phyloP scores from a whole-genome alignment of 1,284 basidiomycete species.

The Hymenochaete sp. region DNA sequence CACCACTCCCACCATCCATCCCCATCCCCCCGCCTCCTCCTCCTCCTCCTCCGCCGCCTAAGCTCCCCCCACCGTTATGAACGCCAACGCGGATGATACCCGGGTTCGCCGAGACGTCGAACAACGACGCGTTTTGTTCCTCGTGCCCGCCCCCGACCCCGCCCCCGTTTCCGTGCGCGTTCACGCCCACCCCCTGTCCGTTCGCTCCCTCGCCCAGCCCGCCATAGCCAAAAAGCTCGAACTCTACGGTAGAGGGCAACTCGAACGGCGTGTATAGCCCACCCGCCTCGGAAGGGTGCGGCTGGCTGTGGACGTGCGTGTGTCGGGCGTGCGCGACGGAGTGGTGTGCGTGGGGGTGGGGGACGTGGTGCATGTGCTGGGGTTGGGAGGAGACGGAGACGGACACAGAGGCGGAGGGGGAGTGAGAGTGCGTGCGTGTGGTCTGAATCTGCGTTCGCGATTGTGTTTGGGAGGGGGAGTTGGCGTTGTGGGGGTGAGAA shows the following conservation, averaged over 20 bases:
- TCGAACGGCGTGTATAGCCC: constrained; percentile 16
- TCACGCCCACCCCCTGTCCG: not conserved
- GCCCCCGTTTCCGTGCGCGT: not conserved
- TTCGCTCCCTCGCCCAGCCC: not conserved
- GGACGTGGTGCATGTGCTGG: constrained; percentile 75
- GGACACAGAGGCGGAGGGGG: too few species aligned
- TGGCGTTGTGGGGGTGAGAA: not conserved
- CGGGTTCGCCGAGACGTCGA: not conserved
- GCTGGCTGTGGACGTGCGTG: constrained; percentile 14
- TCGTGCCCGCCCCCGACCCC: not conserved
- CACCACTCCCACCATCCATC: not conserved
- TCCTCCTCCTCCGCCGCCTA: constrained; percentile 1
- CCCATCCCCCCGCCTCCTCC: not conserved
- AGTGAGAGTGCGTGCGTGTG: constrained; percentile 6
- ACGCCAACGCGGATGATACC: not conserved
- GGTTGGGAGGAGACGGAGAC: too few species aligned
- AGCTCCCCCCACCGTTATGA: not conserved
- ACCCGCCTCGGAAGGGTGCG: constrained; percentile 13
- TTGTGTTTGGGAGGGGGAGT: constrained; percentile 7
- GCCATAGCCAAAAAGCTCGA: constrained; percentile 6
- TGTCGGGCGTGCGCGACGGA: constrained; percentile 6
- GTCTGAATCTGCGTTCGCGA: too few species aligned
- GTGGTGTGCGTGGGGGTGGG: constrained; percentile 64
- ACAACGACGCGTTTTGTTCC: too few species aligned
- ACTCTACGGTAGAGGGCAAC: constrained; percentile 7